phyloP scores from a whole-genome alignment of 1,139 yeast species.

The Chernovozyma sophiae-reginae region DNA sequence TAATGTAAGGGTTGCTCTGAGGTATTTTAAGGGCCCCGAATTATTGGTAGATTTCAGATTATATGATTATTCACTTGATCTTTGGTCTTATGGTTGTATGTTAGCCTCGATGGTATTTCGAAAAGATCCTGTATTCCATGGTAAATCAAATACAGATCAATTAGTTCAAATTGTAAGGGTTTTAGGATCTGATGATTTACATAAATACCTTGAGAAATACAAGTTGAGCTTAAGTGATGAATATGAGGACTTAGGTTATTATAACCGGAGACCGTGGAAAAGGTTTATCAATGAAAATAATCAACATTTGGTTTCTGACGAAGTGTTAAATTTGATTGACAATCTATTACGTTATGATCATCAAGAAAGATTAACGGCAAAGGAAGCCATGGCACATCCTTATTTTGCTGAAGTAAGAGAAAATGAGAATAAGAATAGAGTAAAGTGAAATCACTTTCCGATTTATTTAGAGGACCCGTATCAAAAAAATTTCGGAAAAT shows the following conservation, averaged over 20 bases:
- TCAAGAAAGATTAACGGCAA: conserved; percentile 89
- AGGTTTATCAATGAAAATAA: conserved; percentile 74
- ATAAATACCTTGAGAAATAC: conserved; percentile 70
- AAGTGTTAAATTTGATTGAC: conserved; percentile 80
- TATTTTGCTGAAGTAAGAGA: conserved; percentile 45
- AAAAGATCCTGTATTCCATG: conserved; percentile 97
- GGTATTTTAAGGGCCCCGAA: conserved; percentile 98
- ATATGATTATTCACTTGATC: conserved; percentile 91
- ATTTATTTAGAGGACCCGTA: too few species aligned
- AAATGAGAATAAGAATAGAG: background rate
- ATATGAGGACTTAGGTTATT: conserved; percentile 77
- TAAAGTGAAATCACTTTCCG: too few species aligned
- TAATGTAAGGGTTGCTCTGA: conserved; percentile 96
- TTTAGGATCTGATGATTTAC: conserved; percentile 83
- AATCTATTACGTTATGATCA: conserved; percentile 86
- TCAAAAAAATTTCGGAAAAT: too few species aligned
- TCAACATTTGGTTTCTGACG: conserved; percentile 61
- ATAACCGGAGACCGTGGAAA: conserved; percentile 86
- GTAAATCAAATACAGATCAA: conserved; percentile 94
- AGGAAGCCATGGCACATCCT: conserved; percentile 89
- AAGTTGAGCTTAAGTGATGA: conserved; percentile 73
- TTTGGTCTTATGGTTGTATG: conserved; percentile 98
- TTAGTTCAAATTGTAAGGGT: conserved; percentile 91
- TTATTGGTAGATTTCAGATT: conserved; percentile 86
- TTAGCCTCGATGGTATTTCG: conserved; percentile 94